phyloP scores from a whole-genome alignment of 768 basidiomycete species.

The Pleurotus ostreatus region DNA sequence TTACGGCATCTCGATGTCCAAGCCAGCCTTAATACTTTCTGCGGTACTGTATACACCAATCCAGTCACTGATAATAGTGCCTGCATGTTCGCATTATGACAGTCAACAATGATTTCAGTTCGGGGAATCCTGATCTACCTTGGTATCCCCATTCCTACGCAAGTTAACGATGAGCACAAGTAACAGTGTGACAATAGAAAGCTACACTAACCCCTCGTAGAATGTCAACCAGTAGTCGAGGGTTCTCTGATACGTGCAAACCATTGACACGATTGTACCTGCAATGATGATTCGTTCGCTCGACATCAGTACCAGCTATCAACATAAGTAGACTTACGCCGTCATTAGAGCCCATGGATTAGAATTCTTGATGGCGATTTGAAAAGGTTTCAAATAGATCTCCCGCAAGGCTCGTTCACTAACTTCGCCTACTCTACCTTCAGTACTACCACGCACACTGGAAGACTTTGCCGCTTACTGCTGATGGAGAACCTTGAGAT shows the following conservation, averaged over 20 bases:
- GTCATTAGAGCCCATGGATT: constrained; percentile 62
- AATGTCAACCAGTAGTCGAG: constrained; percentile 45
- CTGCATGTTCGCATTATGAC: constrained; percentile 12
- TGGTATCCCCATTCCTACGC: constrained; percentile 58
- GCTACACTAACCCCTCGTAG: constrained; percentile 36
- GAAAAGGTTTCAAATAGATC: constrained; percentile 61
- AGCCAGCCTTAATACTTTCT: constrained; percentile 53
- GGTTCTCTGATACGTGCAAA: constrained; percentile 52
- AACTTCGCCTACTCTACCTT: constrained; percentile 32
- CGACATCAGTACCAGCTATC: not conserved
- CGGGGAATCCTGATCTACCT: constrained; percentile 20
- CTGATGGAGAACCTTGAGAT: constrained; percentile 36
- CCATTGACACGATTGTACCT: constrained; percentile 53
- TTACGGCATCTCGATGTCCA: constrained; percentile 63
- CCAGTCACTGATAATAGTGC: constrained; percentile 61
- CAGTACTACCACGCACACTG: too few species aligned
- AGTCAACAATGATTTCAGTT: not conserved
- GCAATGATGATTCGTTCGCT: not conserved
- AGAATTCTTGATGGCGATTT: constrained; percentile 51
- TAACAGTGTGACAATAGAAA: not conserved
- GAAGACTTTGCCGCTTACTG: constrained; percentile 25
- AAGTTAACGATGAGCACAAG: not conserved
- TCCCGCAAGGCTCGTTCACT: constrained; percentile 57
- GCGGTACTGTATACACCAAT: constrained; percentile 44
- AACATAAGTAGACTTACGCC: constrained; percentile 28